phyloP scores from a whole-genome alignment of 1,284 basidiomycete genomes.

The Vanrija sp. region DNA sequence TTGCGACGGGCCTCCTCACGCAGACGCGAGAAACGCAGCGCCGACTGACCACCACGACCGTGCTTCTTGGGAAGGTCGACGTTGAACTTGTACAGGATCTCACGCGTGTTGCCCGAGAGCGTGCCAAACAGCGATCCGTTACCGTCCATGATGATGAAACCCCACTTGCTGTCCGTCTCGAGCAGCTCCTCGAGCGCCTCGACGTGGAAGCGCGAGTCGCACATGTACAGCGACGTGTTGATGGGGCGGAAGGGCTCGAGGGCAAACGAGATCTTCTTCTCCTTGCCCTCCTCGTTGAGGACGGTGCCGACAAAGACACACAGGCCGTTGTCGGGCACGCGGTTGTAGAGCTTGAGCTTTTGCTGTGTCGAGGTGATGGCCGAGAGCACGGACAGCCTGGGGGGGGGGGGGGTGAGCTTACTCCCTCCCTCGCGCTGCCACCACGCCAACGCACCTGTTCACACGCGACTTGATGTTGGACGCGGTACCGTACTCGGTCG shows the following conservation, averaged over 20 bases:
- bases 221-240: constrained; percentile 98
- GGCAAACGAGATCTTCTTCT: constrained; percentile 97
- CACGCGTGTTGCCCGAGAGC: constrained; percentile 93
- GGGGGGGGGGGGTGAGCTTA: background rate
- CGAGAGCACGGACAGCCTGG: constrained; percentile 80
- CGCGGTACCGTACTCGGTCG: constrained; percentile 95
- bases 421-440: background rate
- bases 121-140: constrained; percentile 75
- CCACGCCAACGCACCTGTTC: constrained; percentile 60
- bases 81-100: constrained; percentile 95
- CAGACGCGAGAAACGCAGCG: constrained; percentile 98
- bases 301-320: constrained; percentile 98
- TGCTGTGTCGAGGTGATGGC: constrained; percentile 99
- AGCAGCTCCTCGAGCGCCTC: constrained; percentile 94
- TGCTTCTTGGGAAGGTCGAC: constrained; percentile 99
- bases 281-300: constrained; percentile 96
- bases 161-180: constrained; percentile 96
- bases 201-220: constrained; percentile 99
- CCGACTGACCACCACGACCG: constrained; percentile 99
- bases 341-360: constrained; percentile 90
- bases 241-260: constrained; percentile 98
- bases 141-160: constrained; percentile 91
- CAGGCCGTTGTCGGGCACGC: constrained; percentile 93
- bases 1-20: constrained; percentile 99
- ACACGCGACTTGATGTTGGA: constrained; percentile 99